Base-by-base conservation (phyloP, 305 asterid species). In the Fraxinus dipetala region DNA sequence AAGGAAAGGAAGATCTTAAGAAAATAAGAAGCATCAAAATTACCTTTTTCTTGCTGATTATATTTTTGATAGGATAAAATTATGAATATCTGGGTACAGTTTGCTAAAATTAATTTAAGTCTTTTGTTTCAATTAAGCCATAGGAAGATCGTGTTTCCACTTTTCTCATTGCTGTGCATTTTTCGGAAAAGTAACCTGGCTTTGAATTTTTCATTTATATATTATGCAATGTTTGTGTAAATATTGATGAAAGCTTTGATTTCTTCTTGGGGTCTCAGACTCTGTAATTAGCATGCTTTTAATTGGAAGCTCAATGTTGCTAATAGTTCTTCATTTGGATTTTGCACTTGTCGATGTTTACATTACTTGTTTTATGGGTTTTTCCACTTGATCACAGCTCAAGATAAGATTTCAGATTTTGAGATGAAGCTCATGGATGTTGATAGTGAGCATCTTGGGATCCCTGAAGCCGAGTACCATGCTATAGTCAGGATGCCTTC, bases 401-500 rank as follows among this genome's bases (percentile, higher is more conserved):
- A 95, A 85, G 98, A 94, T 83, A 94, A 94, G 91, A 94, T 95
- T 85, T 91, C 97, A 0, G 97, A 95, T 84, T 95, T 94, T 88
- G 96, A 94, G 89, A 95, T 94, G 98, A 94, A 94, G 89, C 91
- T 94, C 34, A 95, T 94, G 98, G 96, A 94, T 87, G 93, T 95
- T 18, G 98, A 95, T 81, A 94, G 97, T 18, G 98, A 94, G 89
- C 97, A 93, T 79, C 93, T 94, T 45, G 99, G 97, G 59, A 95
- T 94, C 67, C 98, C 96, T 1, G 97, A 94, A 78, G 96, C 97
- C 54, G 98, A 95, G 83, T 95, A 94, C 76, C 97, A 95, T 78
- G 97, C 99, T 36, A 95, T 94, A 45, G 96, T 95, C 1, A 91
- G 93, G 82, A 95, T 95, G 99, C 99, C 99, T 45, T 94, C 98